A percentile compares a stretch with the other conserved stretches of the same genome.
These are phyloP conservation scores for Populus hybrid DNA, from an alignment of 441 rosid species.

Conservation along the genomic window DNA sequence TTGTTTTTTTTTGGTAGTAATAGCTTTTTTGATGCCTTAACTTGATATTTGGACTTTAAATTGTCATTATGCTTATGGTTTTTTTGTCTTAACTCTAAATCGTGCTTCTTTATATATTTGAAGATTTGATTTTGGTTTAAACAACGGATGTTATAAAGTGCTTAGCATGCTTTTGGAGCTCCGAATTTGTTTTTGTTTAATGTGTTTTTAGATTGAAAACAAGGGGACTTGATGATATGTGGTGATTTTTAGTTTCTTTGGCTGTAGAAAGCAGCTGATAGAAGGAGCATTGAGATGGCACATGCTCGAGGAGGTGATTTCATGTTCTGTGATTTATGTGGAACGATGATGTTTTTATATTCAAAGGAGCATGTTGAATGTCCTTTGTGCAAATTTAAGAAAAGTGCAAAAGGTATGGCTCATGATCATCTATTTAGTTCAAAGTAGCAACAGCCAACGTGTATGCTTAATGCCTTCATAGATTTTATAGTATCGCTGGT, in stretches of 20 bases:
- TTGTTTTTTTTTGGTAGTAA: neutral
- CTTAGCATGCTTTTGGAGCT: neutral
- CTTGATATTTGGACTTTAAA: neutral
- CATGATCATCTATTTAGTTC: neutral
- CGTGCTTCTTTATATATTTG: neutral
- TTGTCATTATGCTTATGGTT: neutral
- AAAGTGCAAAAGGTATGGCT: constrained; percentile 37
- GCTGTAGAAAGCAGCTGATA: neutral
- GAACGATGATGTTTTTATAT: constrained; percentile 40
- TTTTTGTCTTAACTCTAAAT: neutral
- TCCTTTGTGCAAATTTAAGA: constrained; percentile 39
- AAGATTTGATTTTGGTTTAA: neutral
- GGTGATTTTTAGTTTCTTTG: neutral
- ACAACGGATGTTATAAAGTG: neutral
- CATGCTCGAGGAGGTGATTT: constrained; percentile 36
- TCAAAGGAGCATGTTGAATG: constrained; percentile 34
- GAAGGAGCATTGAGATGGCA: constrained; percentile 26
- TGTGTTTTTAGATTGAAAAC: neutral
- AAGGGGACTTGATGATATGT: neutral
- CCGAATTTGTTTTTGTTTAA: neutral
- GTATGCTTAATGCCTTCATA: neutral
- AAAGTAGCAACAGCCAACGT: neutral
- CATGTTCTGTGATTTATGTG: constrained; percentile 58
- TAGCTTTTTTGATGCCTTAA: neutral
- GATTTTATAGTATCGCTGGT: neutral